Evolutionary conservation across 805 yeast species (phyloP), one percentile per base, ranked within the genome.

Genomic region (Metschnikowia anglica): DNA sequence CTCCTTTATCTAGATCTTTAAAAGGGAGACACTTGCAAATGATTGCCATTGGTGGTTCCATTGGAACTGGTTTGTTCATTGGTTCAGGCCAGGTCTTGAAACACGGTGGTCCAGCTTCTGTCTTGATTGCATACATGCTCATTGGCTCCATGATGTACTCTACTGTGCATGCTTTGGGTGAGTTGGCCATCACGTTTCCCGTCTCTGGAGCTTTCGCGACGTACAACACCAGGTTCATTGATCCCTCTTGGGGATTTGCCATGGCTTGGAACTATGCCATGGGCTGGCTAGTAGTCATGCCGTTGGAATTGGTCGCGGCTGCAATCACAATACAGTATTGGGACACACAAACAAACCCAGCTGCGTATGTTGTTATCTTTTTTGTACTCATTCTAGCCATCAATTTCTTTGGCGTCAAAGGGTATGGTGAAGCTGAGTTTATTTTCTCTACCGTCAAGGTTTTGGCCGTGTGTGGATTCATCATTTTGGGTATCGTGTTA

Each of bases 21-120:
- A 79, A 77, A 52, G 61, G 66, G 32, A 74, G 88, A 56, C 86
- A 81, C 52, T 58, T 82, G 53, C 79, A n/a, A 80, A 49, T n/a
- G 88, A 85, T 86, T 66, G 89, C 93, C 37, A 71, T 85, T 48
- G 93, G 91, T 52, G 90, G 91, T 29, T 76, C 84, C 47, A 85
- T 87, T 52, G 96, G 95, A 54, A 82, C 91, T 9, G 95, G 93
- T 58, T 68, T 87, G 39, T 80, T 88, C 48, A 83, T 88, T 25
- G 88, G 88, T 58, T 76, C 88, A 2, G 86, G 87, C 46, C 62
- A 72, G 13, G 76, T 86, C 2, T 64, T 85, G 40, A 53, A 73
- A 17, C 67, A 72, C 25, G 85, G 88, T 60, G 91, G 93, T 19
- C 91, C 93, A n/a, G 85, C 84, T 5, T 72, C 69, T 36, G 53